Evolutionary conservation across 1,284 basidiomycete genomes (phyloP), one percentile per base, ranked within the genome.

Genomic region (Malassezia restricta): DNA sequence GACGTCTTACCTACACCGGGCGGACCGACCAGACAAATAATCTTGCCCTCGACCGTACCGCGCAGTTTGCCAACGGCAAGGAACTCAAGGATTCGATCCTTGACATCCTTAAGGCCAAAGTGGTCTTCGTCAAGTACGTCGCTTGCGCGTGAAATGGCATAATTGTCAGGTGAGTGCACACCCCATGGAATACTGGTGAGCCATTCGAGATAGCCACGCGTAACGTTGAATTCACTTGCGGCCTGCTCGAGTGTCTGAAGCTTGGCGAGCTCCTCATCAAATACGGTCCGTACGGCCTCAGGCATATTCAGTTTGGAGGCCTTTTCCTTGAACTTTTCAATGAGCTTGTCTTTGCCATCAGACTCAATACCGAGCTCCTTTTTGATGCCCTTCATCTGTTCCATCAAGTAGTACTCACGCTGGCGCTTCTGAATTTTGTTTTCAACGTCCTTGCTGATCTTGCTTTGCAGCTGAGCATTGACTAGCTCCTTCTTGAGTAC

Each of bases 311-410:
- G 76, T 56, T 78, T 76, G 31, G 80, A 82, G 0, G 89, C 91
- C 56, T 92, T 83, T 69, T 94, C 87, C 40, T 83, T 86, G 77
- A 96, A 94, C 77, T 92, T 90, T 74, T 94, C 88, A 45, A 96
- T 85, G 56, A 96, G 77, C 76, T 91, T 94, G 76, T 96, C 92
- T 78, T 96, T 96, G 37, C 92, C 92, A 66, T 98, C 92, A 31
- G 83, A 85, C 76, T 92, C 89, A 82, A 96, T 87, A 5, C 92
- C 92, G 6, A 98, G 80, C 76, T 96, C 94, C 78, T 92, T 94
- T 79, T 98, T 96, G 76, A 99, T 98, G 1, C 88, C 90, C 76
- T 94, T 95, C 58, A 98, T 81, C 76, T 98, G 94, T 75, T 99
- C 94, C 86, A 89, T 91, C 54, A 99, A 78, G 75, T 94, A 96